Percentiles rank a stretch among this genome's conserved stretches.
Evolutionary conservation across 805 yeast genomes (phyloP).

Genomic region (Candida cerambycidarum): DNA sequence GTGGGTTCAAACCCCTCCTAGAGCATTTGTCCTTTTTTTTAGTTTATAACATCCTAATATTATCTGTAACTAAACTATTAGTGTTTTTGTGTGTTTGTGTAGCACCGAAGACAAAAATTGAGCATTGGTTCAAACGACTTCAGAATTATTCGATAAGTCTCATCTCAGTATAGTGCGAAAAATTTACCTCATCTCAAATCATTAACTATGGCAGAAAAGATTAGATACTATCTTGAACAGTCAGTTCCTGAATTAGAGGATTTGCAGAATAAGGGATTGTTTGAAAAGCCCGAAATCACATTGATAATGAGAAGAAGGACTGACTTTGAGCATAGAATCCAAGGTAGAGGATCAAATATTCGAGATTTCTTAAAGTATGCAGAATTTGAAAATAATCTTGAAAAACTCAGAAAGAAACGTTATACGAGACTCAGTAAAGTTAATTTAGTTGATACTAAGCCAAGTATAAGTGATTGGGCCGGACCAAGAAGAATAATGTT

Average conservation of each 20-base stretch:
- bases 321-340: slow-evolving; percentile 88
- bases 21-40: slow-evolving; percentile 44
- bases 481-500: slow-evolving; percentile 77
- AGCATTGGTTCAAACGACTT: no score
- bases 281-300: slow-evolving; percentile 78
- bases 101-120: no score
- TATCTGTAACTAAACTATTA: no score
- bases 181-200: slow-evolving; percentile 15
- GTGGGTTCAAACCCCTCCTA: slow-evolving; percentile 56
- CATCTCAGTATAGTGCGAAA: background rate
- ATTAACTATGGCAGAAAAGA: slow-evolving; percentile 40
- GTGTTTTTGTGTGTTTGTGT: no score
- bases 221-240: slow-evolving; percentile 57
- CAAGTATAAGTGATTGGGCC: slow-evolving; percentile 82
- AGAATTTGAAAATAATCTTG: slow-evolving; percentile 77
- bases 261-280: slow-evolving; percentile 74
- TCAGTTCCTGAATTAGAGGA: slow-evolving; percentile 93
- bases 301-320: slow-evolving; percentile 90
- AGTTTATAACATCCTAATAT: no score
- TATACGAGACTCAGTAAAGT: slow-evolving; percentile 57
- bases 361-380: slow-evolving; percentile 77
- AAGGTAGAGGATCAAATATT: slow-evolving; percentile 77
- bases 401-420: slow-evolving; percentile 72
- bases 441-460: slow-evolving; percentile 56
- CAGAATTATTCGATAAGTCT: background rate